Conservation (phyloP, 2,329 filamentous ascomycete species). For the Arthrobotrys sphaeroides region DNA sequence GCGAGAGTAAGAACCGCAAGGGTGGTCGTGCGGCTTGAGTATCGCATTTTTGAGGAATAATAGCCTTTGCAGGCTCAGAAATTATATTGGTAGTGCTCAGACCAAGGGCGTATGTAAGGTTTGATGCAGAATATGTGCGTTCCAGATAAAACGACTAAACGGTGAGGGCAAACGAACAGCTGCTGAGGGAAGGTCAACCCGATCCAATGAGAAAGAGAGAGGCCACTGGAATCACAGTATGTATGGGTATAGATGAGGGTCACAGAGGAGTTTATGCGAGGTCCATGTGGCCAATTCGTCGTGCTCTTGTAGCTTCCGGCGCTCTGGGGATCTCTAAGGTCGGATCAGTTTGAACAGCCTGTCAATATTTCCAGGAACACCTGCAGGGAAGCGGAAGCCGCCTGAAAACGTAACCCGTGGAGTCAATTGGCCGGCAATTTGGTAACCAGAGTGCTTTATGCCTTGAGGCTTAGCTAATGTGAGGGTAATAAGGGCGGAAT, state of each 20-base stretch:
- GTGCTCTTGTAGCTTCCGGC: constrained; percentile 52
- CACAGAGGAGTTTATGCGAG: constrained; percentile 24
- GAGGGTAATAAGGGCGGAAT: constrained; percentile 14
- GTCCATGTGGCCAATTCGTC: constrained; percentile 47
- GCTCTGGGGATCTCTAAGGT: constrained; percentile 7
- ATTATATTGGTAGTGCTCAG: constrained; percentile 21
- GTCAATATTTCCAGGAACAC: constrained; percentile 20
- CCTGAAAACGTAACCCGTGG: constrained; percentile 10
- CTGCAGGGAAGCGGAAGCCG: constrained; percentile 17
- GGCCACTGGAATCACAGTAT: background rate
- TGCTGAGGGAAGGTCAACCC: constrained; percentile 39
- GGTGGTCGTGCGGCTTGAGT: constrained; percentile 61
- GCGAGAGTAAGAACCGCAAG: constrained; percentile 67
- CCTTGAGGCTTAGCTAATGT: constrained; percentile 11
- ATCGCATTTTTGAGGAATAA: constrained; percentile 54
- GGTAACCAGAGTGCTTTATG: constrained; percentile 20
- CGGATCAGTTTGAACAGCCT: constrained; percentile 50
- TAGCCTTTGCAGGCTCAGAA: constrained; percentile 47
- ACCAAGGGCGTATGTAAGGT: constrained; percentile 5
- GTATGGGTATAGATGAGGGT: background rate
- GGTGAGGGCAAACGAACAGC: background rate
- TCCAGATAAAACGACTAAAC: background rate
- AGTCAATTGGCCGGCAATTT: constrained; percentile 53
- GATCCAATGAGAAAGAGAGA: constrained; percentile 30
- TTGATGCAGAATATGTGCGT: background rate